A percentile compares a stretch with the other conserved stretches of the same genome.
Conservation (phyloP, 768 basidiomycete genomes). For the Gautieria morchelliformis region DNA sequence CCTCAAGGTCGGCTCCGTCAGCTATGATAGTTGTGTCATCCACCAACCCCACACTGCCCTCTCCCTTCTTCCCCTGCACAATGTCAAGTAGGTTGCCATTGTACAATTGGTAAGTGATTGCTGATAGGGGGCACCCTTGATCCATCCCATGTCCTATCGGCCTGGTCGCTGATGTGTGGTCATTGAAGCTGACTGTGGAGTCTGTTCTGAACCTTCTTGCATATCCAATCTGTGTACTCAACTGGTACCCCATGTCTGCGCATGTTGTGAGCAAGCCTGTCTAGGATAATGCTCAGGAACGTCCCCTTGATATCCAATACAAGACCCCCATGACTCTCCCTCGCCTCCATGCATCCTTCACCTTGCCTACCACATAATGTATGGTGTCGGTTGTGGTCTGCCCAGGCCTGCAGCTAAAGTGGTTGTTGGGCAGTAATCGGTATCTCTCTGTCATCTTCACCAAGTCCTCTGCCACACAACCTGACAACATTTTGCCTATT, state of each 20-base stretch:
- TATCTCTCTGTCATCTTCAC: conserved; percentile 27
- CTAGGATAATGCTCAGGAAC: conserved; percentile 15
- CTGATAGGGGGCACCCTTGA: too few relatives aligned
- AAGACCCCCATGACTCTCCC: conserved; percentile 26
- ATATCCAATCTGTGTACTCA: not conserved
- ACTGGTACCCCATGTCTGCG: conserved; percentile 1
- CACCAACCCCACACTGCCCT: conserved; percentile 54
- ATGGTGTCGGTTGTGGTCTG: conserved; percentile 25
- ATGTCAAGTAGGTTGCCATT: conserved; percentile 7
- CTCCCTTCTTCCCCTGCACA: conserved; percentile 17
- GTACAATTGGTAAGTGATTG: too few relatives aligned
- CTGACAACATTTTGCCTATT: too few relatives aligned
- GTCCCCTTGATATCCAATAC: conserved; percentile 35
- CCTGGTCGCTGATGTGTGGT: conserved; percentile 7
- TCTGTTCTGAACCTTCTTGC: not conserved
- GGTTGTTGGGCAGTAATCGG: conserved; percentile 24
- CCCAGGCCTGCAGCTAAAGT: conserved; percentile 33
- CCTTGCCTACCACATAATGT: conserved; percentile 22
- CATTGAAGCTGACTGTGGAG: not conserved
- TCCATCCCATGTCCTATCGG: too few relatives aligned
- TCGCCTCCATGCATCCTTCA: conserved; percentile 27
- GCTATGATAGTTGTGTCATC: too few relatives aligned
- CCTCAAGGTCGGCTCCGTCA: conserved; percentile 34
- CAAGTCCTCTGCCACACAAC: too few relatives aligned
- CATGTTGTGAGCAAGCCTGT: conserved; percentile 14